A percentile compares a stretch with the other conserved stretches of the same genome.
Evolutionary conservation across 2,329 filamentous ascomycete genomes (phyloP).

Genomic region (Fusarium paranaense): DNA sequence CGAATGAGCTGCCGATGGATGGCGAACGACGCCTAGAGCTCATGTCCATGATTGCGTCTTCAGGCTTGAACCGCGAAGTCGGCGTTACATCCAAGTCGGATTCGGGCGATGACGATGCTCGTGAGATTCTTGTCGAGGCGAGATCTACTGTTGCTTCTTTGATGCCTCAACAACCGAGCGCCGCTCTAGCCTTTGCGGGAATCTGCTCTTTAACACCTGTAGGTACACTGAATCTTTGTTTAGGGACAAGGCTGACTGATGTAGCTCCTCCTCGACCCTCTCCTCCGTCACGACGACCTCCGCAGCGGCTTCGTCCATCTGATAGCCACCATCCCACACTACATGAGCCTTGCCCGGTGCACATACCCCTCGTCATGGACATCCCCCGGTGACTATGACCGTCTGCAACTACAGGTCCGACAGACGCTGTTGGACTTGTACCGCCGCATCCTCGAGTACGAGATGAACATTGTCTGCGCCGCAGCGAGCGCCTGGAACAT

Average conservation of each 20-base stretch:
- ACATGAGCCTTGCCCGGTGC: constrained; percentile 48
- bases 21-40: constrained; percentile 44
- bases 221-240: constrained; percentile 12
- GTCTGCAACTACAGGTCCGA: constrained; percentile 31
- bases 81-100: constrained; percentile 40
- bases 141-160: constrained; percentile 44
- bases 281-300: constrained; percentile 48
- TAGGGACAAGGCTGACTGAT: neutral
- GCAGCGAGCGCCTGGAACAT: constrained; percentile 52
- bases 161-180: constrained; percentile 43
- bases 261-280: constrained; percentile 52
- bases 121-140: constrained; percentile 43
- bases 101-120: constrained; percentile 44
- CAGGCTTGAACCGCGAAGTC: constrained; percentile 46
- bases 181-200: constrained; percentile 51
- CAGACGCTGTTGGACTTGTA: constrained; percentile 46
- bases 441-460: constrained; percentile 50
- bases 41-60: constrained; percentile 46
- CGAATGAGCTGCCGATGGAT: constrained; percentile 35
- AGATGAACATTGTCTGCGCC: constrained; percentile 56
- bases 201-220: constrained; percentile 54
- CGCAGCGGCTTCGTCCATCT: constrained; percentile 47
- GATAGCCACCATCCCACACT: constrained; percentile 49
- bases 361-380: constrained; percentile 41
- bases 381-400: constrained; percentile 39